Percentiles rank a stretch among this genome's conserved stretches.
These are phyloP conservation scores for Trichoderma sp. DNA, from an alignment of 2,329 filamentous ascomycete genomes.

Conservation along the genomic window DNA sequence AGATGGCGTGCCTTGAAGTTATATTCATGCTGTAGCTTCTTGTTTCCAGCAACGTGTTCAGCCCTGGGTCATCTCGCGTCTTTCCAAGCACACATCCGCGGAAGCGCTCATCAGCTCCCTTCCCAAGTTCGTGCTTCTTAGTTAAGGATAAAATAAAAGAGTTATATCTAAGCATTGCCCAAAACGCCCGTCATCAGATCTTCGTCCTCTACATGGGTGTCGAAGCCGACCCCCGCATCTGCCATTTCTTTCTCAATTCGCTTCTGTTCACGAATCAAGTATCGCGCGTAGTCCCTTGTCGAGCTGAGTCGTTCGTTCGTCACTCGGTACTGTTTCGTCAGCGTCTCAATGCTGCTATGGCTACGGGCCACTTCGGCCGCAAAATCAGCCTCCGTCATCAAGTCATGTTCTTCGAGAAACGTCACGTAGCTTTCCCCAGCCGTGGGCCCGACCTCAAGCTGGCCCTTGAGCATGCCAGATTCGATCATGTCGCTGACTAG, in stretches of 20 bases:
- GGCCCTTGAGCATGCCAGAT: constrained; percentile 50
- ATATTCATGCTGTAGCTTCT: not conserved
- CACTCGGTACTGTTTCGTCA: constrained; percentile 48
- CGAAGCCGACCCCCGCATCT: constrained; percentile 40
- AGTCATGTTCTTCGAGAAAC: constrained; percentile 44
- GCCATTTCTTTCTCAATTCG: constrained; percentile 43
- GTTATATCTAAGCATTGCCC: constrained; percentile 22
- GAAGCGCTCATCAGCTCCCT: not conserved
- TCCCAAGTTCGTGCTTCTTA: not conserved
- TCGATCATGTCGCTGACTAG: constrained; percentile 56
- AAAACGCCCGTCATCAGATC: constrained; percentile 54
- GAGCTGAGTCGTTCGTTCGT: constrained; percentile 53
- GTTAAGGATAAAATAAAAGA: not conserved
- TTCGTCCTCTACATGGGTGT: constrained; percentile 54
- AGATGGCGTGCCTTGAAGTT: not conserved
- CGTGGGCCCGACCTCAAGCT: constrained; percentile 45
- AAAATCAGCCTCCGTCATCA: constrained; percentile 50
- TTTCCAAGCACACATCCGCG: not conserved
- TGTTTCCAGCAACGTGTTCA: not conserved
- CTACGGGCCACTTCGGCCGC: constrained; percentile 43
- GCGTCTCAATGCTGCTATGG: constrained; percentile 41
- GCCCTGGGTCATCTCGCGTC: not conserved
- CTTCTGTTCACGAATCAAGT: constrained; percentile 45
- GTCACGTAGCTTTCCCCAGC: constrained; percentile 46
- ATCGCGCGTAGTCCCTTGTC: constrained; percentile 55